phyloP scores from a whole-genome alignment of 2,329 filamentous ascomycete genomes.

The Beauveria asiatica region DNA sequence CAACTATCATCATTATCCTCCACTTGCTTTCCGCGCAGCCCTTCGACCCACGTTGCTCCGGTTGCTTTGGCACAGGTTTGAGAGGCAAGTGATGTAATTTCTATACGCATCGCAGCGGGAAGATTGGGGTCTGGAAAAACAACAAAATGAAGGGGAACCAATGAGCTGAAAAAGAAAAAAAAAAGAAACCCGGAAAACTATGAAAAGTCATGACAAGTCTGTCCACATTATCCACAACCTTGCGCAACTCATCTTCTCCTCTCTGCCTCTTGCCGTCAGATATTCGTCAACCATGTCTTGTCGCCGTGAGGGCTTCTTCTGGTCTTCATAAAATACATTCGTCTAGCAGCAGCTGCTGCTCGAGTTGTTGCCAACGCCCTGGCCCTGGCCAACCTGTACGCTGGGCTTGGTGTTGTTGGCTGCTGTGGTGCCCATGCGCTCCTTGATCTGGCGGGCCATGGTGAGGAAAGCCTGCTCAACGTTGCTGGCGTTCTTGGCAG shows the following conservation, averaged over 20 bases:
- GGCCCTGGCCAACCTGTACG: slow-evolving; percentile 89
- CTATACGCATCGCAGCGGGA: slow-evolving; percentile 5
- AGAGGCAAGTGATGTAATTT: slow-evolving; percentile 6
- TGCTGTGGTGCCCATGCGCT: slow-evolving; percentile 94
- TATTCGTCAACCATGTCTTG: neutral
- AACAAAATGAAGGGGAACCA: slow-evolving; percentile 6
- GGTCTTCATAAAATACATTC: slow-evolving; percentile 1
- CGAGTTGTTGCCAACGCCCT: slow-evolving; percentile 82
- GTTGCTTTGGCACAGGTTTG: neutral
- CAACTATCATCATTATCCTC: neutral
- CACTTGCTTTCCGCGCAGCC: neutral
- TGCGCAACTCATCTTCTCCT: neutral
- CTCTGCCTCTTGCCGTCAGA: neutral
- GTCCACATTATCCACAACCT: slow-evolving; percentile 10
- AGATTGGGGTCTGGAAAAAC: neutral
- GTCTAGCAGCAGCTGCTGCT: slow-evolving; percentile 85
- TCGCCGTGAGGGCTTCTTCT: neutral
- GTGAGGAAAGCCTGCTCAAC: slow-evolving; percentile 99
- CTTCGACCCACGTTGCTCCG: neutral
- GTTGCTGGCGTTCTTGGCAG: slow-evolving; percentile 98
- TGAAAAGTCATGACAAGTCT: slow-evolving; percentile 10
- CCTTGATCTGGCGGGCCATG: slow-evolving; percentile 99
- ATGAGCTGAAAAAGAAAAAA: slow-evolving; percentile 9
- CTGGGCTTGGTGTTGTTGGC: slow-evolving; percentile 98
- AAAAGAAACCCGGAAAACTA: slow-evolving; percentile 6